phyloP scores from a whole-genome alignment of 768 basidiomycete genomes.

The Tylopilus plumbeoviolaceoides region DNA sequence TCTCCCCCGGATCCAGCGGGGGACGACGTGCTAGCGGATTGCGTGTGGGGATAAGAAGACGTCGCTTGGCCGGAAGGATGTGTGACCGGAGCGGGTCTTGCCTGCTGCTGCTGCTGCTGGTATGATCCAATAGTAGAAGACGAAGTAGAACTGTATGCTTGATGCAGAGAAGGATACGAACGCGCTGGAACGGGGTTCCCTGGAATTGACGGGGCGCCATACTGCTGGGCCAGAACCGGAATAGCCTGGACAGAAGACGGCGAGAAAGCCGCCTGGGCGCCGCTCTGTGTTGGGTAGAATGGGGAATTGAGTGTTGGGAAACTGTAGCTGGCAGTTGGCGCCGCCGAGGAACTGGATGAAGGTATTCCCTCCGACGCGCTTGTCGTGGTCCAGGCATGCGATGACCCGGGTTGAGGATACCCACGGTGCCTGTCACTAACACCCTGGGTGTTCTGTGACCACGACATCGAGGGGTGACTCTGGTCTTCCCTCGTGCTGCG shows the following conservation, averaged over 20 bases:
- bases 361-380: slow-evolving; percentile 22
- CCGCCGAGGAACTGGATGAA: slow-evolving; percentile 19
- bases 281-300: slow-evolving; percentile 46
- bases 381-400: slow-evolving; percentile 24
- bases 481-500: slow-evolving; percentile 21
- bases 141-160: slow-evolving; percentile 20
- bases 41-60: slow-evolving; percentile 27
- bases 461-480: slow-evolving; percentile 17
- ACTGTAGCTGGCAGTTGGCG: slow-evolving; percentile 24
- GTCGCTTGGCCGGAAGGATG: slow-evolving; percentile 23
- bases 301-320: slow-evolving; percentile 57
- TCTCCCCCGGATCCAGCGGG: slow-evolving; percentile 26
- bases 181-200: slow-evolving; percentile 23
- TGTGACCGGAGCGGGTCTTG: slow-evolving; percentile 15
- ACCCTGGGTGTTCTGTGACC: slow-evolving; percentile 24
- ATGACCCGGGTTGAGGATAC: slow-evolving; percentile 23
- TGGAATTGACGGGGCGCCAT: slow-evolving; percentile 19
- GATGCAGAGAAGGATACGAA: slow-evolving; percentile 28
- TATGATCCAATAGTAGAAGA: slow-evolving; percentile 18
- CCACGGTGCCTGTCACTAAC: slow-evolving; percentile 29
- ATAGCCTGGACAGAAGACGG: slow-evolving; percentile 32
- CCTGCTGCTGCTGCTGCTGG: slow-evolving; percentile 24
- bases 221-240: slow-evolving; percentile 29
- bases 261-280: slow-evolving; percentile 31
- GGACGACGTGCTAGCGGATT: slow-evolving; percentile 22